Base-by-base conservation (phyloP, 371 early-diverging fungal genomes). In the Mucor circinelloides region DNA sequence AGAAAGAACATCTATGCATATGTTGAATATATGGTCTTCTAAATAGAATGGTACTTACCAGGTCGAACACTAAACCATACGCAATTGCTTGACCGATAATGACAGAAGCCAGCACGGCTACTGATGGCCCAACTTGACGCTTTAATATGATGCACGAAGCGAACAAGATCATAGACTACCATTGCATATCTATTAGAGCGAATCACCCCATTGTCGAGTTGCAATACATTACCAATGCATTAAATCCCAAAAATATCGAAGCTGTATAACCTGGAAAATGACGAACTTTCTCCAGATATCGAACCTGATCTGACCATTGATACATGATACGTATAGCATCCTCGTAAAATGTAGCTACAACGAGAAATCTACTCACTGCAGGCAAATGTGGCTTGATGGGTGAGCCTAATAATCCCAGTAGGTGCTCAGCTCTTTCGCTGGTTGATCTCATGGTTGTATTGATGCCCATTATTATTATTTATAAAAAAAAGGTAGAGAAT, bases 41-140 rank as follows among this genome's bases (percentile, higher is more conserved):
- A 19, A 3, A 36, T 12, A 12, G 25, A 2, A 9, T 23, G n/a
- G 2, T 21, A 32, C 69, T 60, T 70, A 79, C 80, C 63, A 90
- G 72, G 78, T 97, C 94, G 73, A 95, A 94, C 54, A 96, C 77
- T 63, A 97, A 84, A 6, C 96, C 96, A 77, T 97, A 97, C 17
- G 91, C 95, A 55, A 97, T 59, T 9, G 93, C 89, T 71, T 97
- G 98, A 48, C 87, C 72, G 2, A 94, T 73, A 13, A 95, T 87
- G 13, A 95, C 93, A 2, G 75, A 57, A 59, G 87, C 81, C 3
- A 97, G 86, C 3, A 89, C 91, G 15, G 70, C 88, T 1, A 94
- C 94, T 17, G 96, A 93, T 38, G 80, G 66, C 63, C 90, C 90
- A 1, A 96, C 93, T 67, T 85, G 76, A 58, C 87, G 84, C 67